These are phyloP conservation scores for Solanum raphanifolium DNA, from an alignment of 257 asterid genomes.

Conservation along the genomic window DNA sequence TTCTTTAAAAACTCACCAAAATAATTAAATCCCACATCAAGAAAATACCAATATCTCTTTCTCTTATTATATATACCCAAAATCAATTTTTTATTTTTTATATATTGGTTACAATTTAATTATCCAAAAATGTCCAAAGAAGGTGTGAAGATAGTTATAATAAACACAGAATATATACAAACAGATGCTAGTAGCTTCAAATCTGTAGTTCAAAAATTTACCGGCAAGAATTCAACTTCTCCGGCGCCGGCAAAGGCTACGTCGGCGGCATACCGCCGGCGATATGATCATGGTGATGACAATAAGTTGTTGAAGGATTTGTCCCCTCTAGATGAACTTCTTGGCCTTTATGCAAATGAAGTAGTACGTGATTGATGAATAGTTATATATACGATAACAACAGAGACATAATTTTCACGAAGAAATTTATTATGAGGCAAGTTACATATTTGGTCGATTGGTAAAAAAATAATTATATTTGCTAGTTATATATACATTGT, in stretches of 20 bases:
- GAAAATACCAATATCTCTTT: not conserved
- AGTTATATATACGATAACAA: too few relatives aligned
- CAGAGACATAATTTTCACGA: too few relatives aligned
- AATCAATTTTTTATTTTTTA: not conserved
- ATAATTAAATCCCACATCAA: not conserved
- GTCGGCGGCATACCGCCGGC: not conserved
- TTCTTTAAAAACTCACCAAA: not conserved
- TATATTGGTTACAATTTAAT: not conserved
- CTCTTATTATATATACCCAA: too few relatives aligned
- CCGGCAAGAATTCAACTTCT: slow-evolving; percentile 40
- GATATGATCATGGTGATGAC: not conserved
- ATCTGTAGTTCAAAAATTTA: slow-evolving; percentile 58
- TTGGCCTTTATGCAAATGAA: not conserved
- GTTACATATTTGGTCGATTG: not conserved
- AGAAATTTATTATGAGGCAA: not conserved
- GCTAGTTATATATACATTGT: not conserved
- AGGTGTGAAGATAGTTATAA: slow-evolving; percentile 45
- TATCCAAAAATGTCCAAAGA: not conserved
- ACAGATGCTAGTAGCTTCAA: slow-evolving; percentile 60
- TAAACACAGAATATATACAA: slow-evolving; percentile 51
- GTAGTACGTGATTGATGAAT: not conserved
- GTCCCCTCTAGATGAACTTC: not conserved
- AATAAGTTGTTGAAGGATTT: not conserved
- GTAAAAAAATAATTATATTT: not conserved
- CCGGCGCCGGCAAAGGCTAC: not conserved